A percentile compares a stretch with the other conserved stretches of the same genome.
These are phyloP conservation scores for Fusarium nanum DNA, from an alignment of 2,329 filamentous ascomycete species.

Conservation along the genomic window DNA sequence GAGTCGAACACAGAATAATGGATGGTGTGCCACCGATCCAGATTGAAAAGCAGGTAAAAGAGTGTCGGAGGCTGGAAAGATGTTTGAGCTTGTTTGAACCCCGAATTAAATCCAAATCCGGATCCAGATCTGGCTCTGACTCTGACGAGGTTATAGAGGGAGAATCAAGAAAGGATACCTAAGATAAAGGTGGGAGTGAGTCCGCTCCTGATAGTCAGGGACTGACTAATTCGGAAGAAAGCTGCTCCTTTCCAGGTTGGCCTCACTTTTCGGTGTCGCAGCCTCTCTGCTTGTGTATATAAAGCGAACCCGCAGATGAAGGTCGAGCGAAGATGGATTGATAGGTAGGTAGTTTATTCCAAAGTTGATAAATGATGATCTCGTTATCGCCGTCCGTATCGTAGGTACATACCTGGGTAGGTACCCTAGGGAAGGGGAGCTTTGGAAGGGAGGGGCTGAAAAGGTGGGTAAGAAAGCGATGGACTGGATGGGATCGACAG, in stretches of 20 bases:
- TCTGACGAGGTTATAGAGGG: neutral
- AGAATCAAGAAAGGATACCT: slow-evolving; percentile 1
- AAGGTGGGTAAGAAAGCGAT: neutral
- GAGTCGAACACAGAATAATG: slow-evolving; percentile 18
- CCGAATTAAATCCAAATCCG: neutral
- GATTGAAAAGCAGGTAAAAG: neutral
- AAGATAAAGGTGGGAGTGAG: neutral
- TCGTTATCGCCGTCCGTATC: slow-evolving; percentile 22
- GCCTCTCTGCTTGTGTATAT: slow-evolving; percentile 5
- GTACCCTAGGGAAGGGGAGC: neutral
- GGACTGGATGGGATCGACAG: slow-evolving; percentile 1
- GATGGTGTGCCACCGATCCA: slow-evolving; percentile 32
- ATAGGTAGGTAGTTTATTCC: neutral
- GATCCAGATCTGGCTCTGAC: neutral
- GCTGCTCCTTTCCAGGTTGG: slow-evolving; percentile 14
- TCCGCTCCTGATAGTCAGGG: slow-evolving; percentile 9
- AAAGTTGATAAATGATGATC: slow-evolving; percentile 2
- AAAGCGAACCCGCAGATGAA: neutral
- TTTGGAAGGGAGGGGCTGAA: slow-evolving; percentile 21
- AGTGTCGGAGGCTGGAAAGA: neutral
- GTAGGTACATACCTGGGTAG: neutral
- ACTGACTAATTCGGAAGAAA: slow-evolving; percentile 16
- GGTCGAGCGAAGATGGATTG: neutral
- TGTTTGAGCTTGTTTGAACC: neutral
- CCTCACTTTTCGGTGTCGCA: slow-evolving; percentile 23